These are phyloP conservation scores for Hyphopichia pseudoburtonii DNA, from an alignment of 1,139 yeast species.

Conservation along the genomic window DNA sequence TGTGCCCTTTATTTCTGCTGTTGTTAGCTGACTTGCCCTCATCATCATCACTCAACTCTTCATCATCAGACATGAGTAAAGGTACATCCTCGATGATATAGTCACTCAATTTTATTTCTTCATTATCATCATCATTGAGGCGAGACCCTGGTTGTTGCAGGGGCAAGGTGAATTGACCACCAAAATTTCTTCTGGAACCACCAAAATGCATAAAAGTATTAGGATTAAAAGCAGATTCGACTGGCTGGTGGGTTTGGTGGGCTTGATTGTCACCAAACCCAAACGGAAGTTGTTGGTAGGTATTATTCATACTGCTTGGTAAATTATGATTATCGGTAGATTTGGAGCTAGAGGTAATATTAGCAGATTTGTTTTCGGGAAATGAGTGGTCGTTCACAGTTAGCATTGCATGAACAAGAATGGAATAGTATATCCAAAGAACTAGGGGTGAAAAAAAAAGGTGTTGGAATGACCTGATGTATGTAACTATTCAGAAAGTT, in stretches of 20 bases:
- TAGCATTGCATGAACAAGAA: neutral
- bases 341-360: neutral
- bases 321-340: neutral
- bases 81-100: slow-evolving; percentile 24
- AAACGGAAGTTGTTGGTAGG: no score
- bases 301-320: no score
- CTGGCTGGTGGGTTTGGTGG: no score
- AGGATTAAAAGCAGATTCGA: slow-evolving; percentile 6
- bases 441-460: no score
- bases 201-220: slow-evolving; percentile 6
- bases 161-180: no score
- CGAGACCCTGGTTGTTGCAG: no score
- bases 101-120: slow-evolving; percentile 4
- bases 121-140: slow-evolving; percentile 1
- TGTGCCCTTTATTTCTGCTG: no score
- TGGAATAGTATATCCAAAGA: no score
- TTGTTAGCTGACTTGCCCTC: slow-evolving; percentile 8
- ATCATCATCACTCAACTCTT: slow-evolving; percentile 28
- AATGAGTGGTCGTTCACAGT: neutral
- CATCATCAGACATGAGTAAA: slow-evolving; percentile 29
- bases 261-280: no score
- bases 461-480: no score
- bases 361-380: neutral
- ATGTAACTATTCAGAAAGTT: no score
- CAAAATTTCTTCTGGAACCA: no score